A percentile compares a stretch with the other conserved stretches of the same genome.
phyloP scores from a whole-genome alignment of 2,329 filamentous ascomycete genomes.

The Apiospora kogelbergensis region DNA sequence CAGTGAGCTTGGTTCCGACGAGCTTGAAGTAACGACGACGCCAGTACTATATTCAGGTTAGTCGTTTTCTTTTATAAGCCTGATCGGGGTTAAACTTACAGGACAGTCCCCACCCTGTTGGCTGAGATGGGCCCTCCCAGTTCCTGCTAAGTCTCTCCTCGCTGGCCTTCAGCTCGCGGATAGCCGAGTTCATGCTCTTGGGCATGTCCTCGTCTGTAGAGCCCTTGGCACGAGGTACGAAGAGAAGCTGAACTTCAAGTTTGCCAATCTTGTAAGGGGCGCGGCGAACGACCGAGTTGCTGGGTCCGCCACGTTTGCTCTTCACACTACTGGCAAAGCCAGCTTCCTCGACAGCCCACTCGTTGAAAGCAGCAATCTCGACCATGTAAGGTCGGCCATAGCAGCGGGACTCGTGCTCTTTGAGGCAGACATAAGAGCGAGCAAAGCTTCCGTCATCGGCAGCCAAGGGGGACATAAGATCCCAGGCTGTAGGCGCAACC shows the following conservation, averaged over 20 bases:
- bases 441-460: constrained; percentile 93
- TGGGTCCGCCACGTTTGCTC: constrained; percentile 74
- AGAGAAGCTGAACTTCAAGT: constrained; percentile 88
- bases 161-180: constrained; percentile 88
- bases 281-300: constrained; percentile 68
- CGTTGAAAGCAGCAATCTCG: constrained; percentile 95
- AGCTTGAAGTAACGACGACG: constrained; percentile 97
- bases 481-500: constrained; percentile 73
- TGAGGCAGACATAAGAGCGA: constrained; percentile 88
- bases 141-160: constrained; percentile 76
- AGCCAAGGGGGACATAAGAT: constrained; percentile 81
- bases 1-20: constrained; percentile 84
- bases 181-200: constrained; percentile 97
- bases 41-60: constrained; percentile 72
- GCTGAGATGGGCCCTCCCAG: constrained; percentile 86
- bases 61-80: constrained; percentile 27
- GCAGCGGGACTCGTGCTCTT: constrained; percentile 85
- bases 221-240: constrained; percentile 88
- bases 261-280: constrained; percentile 98
- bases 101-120: constrained; percentile 98
- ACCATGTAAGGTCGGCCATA: constrained; percentile 86
- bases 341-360: constrained; percentile 91
- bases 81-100: constrained; percentile 57
- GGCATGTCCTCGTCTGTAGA: constrained; percentile 94
- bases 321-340: constrained; percentile 82